Evolutionary conservation across 495 filamentous ascomycete species (phyloP).

Genomic region (Penicillium silybi): DNA sequence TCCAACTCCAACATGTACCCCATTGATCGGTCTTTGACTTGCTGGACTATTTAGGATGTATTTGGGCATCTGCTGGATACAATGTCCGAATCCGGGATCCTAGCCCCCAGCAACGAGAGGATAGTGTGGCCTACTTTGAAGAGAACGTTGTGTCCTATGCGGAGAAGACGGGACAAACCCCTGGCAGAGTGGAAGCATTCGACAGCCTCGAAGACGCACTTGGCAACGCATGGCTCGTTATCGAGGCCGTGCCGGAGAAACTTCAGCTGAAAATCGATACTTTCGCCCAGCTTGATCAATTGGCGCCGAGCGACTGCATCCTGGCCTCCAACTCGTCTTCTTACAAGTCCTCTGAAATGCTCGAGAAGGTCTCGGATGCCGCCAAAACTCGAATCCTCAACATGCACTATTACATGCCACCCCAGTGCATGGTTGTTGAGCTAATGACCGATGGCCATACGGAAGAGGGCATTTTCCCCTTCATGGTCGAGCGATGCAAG

Average conservation of each 20-base stretch:
- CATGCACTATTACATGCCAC: constrained; percentile 49
- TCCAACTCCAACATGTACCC: not conserved
- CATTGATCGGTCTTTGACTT: not conserved
- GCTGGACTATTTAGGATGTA: constrained; percentile 17
- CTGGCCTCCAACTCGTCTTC: constrained; percentile 50
- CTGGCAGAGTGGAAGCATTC: constrained; percentile 25
- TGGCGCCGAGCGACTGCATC: constrained; percentile 42
- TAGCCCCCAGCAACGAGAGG: constrained; percentile 28
- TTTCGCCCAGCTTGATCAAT: constrained; percentile 43
- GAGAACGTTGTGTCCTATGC: constrained; percentile 32
- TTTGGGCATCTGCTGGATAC: constrained; percentile 42
- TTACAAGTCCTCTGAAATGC: constrained; percentile 44
- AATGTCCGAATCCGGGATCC: constrained; percentile 42
- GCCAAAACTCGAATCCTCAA: constrained; percentile 38
- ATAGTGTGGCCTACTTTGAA: constrained; percentile 33
- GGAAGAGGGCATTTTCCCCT: constrained; percentile 37
- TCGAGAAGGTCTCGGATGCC: constrained; percentile 34
- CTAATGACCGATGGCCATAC: constrained; percentile 51
- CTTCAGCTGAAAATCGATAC: constrained; percentile 46
- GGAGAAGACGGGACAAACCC: constrained; percentile 24
- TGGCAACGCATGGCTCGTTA: constrained; percentile 43
- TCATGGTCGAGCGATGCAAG: constrained; percentile 36
- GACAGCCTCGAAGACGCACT: constrained; percentile 35
- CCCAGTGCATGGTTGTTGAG: constrained; percentile 40
- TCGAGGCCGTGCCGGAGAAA: constrained; percentile 55